A percentile compares a stretch with the other conserved stretches of the same genome.
Conservation (phyloP, 2,329 filamentous ascomycete genomes). For the Xylaria digitata region DNA sequence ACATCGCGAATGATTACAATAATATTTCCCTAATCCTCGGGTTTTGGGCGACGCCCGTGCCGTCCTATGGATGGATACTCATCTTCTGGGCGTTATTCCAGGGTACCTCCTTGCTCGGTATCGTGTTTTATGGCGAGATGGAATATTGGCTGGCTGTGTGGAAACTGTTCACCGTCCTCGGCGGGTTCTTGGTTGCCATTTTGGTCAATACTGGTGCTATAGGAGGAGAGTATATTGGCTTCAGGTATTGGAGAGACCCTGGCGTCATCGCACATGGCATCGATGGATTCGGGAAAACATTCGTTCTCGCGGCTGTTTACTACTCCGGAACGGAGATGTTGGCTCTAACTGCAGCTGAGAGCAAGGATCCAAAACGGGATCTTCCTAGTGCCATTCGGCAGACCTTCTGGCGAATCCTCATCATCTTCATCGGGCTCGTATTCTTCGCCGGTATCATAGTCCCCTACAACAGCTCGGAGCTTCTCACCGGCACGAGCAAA, state of each 20-base stretch:
- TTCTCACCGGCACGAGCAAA: constrained; percentile 51
- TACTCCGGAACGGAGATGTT: constrained; percentile 54
- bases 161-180: constrained; percentile 51
- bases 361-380: constrained; percentile 48
- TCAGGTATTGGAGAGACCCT: constrained; percentile 51
- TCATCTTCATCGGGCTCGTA: constrained; percentile 50
- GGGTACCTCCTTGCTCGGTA: constrained; percentile 51
- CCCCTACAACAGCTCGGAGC: constrained; percentile 49
- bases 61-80: constrained; percentile 59
- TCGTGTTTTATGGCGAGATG: constrained; percentile 50
- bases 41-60: constrained; percentile 58
- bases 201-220: constrained; percentile 52
- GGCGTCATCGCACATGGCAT: constrained; percentile 52
- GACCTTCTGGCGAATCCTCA: constrained; percentile 49
- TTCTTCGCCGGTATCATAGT: constrained; percentile 51
- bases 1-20: constrained; percentile 57
- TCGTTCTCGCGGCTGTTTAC: constrained; percentile 53
- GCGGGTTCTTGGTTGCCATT: constrained; percentile 51
- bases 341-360: constrained; percentile 52
- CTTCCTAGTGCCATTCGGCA: constrained; percentile 49
- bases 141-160: constrained; percentile 50
- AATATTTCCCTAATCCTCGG: constrained; percentile 57
- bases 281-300: constrained; percentile 52
- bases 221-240: constrained; percentile 52
- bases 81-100: constrained; percentile 59